These are phyloP conservation scores for Daldinia sp. DNA, from an alignment of 2,329 filamentous ascomycete genomes.

Conservation along the genomic window DNA sequence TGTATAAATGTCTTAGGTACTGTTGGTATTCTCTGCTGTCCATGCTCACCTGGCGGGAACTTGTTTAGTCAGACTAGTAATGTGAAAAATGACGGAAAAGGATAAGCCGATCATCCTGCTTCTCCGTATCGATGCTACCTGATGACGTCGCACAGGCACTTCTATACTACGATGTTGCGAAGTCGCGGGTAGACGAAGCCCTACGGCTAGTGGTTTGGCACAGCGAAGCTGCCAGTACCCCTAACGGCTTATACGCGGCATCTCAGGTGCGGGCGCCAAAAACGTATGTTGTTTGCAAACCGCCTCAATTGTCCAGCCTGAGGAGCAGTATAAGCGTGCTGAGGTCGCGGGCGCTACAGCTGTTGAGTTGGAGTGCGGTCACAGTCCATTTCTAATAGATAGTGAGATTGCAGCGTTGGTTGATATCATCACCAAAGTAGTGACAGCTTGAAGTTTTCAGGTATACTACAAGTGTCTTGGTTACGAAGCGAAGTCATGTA, in stretches of 20 bases:
- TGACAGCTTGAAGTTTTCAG: not conserved
- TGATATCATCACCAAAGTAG: slow-evolving; percentile 18
- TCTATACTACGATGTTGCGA: slow-evolving; percentile 16
- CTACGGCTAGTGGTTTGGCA: slow-evolving; percentile 18
- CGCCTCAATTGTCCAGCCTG: too few species aligned
- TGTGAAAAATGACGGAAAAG: not conserved
- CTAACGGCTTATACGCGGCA: too few species aligned
- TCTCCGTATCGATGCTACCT: too few species aligned
- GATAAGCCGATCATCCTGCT: not conserved
- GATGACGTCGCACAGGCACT: slow-evolving; percentile 2
- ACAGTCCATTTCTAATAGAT: slow-evolving; percentile 28
- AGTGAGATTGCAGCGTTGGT: slow-evolving; percentile 23
- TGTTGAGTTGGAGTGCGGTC: slow-evolving; percentile 22
- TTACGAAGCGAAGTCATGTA: not conserved
- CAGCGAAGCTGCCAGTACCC: slow-evolving; percentile 13
- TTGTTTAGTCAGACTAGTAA: too few species aligned
- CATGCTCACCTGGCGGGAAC: too few species aligned
- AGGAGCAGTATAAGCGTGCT: slow-evolving; percentile 23
- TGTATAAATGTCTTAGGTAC: not conserved
- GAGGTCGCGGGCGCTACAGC: slow-evolving; percentile 8
- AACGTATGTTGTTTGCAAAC: too few species aligned
- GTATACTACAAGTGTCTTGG: not conserved
- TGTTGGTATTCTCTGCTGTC: too few species aligned
- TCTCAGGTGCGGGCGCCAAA: too few species aligned
- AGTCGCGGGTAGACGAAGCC: slow-evolving; percentile 13